Percentiles rank a stretch among this genome's conserved stretches.
phyloP scores from a whole-genome alignment of 345 rosid species.

The Arabis hirsuta region DNA sequence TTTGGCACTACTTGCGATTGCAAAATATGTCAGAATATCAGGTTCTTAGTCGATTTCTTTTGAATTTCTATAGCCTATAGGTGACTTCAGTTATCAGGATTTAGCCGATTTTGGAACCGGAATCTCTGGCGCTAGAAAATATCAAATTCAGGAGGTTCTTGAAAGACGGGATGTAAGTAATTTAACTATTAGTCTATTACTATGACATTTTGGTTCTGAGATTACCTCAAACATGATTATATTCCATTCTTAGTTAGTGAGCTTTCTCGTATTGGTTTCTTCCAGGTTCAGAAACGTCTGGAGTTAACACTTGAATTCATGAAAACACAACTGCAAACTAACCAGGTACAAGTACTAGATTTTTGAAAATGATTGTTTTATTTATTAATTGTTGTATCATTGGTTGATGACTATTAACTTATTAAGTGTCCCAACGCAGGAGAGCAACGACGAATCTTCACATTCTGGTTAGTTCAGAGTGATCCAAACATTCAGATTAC shows the following conservation, averaged over 20 bases:
- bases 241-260: neutral
- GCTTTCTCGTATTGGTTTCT: neutral
- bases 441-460: too few relatives aligned
- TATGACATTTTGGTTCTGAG: constrained; percentile 6
- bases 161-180: constrained; percentile 90
- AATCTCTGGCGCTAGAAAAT: constrained; percentile 80
- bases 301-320: constrained; percentile 46
- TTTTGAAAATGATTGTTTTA: neutral
- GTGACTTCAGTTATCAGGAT: constrained; percentile 72
- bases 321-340: constrained; percentile 1
- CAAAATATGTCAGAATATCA: neutral
- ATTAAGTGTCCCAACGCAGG: too few relatives aligned
- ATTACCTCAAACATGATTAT: neutral
- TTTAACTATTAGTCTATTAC: neutral
- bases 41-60: constrained; percentile 19
- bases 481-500: neutral
- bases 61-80: constrained; percentile 64
- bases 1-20: neutral
- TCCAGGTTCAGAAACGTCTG: constrained; percentile 57
- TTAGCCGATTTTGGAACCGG: constrained; percentile 97
- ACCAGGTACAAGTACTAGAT: constrained; percentile 29
- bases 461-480: neutral
- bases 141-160: constrained; percentile 74
- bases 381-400: too few relatives aligned
- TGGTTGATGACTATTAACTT: too few relatives aligned